Evolutionary conservation across 768 basidiomycete genomes (phyloP).

Genomic region (Phylloporus arenicola): DNA sequence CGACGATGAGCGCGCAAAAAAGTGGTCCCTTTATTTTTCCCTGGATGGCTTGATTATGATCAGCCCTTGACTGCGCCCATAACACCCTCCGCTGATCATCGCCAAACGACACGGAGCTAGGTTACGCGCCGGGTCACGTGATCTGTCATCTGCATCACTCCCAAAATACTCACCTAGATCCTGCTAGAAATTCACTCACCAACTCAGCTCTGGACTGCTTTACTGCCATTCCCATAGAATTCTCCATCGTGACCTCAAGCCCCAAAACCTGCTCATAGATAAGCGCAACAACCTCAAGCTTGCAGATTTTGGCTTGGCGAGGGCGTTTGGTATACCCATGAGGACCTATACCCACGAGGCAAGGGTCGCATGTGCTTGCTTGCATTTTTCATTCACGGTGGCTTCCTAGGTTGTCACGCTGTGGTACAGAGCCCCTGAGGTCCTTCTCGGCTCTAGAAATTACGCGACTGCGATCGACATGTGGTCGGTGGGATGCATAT

Average conservation of each 20-base stretch:
- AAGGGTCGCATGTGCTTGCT: conserved; percentile 15
- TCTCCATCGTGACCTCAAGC: conserved; percentile 95
- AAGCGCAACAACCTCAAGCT: conserved; percentile 87
- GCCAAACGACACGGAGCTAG: conserved; percentile 13
- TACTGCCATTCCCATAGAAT: conserved; percentile 96
- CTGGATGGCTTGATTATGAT: conserved; percentile 6
- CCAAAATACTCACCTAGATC: conserved; percentile 10
- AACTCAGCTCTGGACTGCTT: conserved; percentile 84
- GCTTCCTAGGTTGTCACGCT: conserved; percentile 85
- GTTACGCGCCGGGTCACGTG: conserved; percentile 31
- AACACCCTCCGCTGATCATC: conserved; percentile 14
- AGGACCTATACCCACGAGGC: conserved; percentile 99
- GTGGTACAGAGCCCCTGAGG: conserved; percentile 99
- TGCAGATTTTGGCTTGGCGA: conserved; percentile 92
- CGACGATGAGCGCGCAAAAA: conserved; percentile 25
- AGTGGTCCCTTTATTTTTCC: conserved; percentile 1
- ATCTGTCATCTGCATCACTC: conserved; percentile 2
- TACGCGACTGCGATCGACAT: conserved; percentile 98
- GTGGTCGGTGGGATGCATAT: conserved; percentile 99
- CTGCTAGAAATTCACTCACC: conserved; percentile 89
- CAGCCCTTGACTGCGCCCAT: conserved; percentile 2
- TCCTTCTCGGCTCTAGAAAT: conserved; percentile 90
- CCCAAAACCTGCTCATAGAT: conserved; percentile 93
- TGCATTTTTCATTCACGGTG: conserved; percentile 8
- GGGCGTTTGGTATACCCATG: conserved; percentile 97